Percentiles rank a stretch among this genome's conserved stretches.
Evolutionary conservation across 208 protist genomes (phyloP).

Genomic region (Trypanosoma avium): DNA sequence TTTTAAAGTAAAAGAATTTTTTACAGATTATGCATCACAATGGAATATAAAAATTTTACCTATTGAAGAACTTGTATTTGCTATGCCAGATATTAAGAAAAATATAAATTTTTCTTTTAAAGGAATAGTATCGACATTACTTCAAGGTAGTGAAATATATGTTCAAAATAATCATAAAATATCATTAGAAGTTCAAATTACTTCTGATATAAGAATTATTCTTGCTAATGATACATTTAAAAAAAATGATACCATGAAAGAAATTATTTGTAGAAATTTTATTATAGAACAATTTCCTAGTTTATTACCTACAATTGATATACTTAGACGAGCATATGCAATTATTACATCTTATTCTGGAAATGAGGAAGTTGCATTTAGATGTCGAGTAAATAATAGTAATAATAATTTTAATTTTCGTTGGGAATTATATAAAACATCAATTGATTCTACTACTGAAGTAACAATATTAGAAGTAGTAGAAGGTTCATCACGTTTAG

Average conservation of each 20-base stretch:
- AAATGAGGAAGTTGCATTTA: conserved; percentile 1
- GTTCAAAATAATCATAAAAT: neutral
- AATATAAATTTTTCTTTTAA: conserved; percentile 4
- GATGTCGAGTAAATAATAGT: conserved; percentile 1
- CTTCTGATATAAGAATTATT: conserved; percentile 8
- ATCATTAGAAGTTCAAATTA: conserved; percentile 18
- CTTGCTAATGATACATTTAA: neutral
- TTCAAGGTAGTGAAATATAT: conserved; percentile 22
- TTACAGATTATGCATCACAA: conserved; percentile 17
- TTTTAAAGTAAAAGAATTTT: neutral
- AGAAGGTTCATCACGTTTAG: conserved; percentile 11
- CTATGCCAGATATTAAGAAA: conserved; percentile 8
- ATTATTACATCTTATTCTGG: neutral
- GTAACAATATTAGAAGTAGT: conserved; percentile 1
- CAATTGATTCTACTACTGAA: neutral
- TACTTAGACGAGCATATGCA: conserved; percentile 1
- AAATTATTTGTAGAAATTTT: conserved; percentile 17
- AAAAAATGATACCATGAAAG: neutral
- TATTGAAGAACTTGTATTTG: conserved; percentile 5
- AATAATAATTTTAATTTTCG: conserved; percentile 2
- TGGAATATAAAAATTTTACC: conserved; percentile 1
- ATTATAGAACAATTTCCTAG: conserved; percentile 21
- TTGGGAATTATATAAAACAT: conserved; percentile 12
- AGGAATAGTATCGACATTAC: conserved; percentile 5
- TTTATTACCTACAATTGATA: conserved; percentile 3